Evolutionary conservation across 1,284 basidiomycete species (phyloP).

Genomic region (Mrakiaceae sp.): DNA sequence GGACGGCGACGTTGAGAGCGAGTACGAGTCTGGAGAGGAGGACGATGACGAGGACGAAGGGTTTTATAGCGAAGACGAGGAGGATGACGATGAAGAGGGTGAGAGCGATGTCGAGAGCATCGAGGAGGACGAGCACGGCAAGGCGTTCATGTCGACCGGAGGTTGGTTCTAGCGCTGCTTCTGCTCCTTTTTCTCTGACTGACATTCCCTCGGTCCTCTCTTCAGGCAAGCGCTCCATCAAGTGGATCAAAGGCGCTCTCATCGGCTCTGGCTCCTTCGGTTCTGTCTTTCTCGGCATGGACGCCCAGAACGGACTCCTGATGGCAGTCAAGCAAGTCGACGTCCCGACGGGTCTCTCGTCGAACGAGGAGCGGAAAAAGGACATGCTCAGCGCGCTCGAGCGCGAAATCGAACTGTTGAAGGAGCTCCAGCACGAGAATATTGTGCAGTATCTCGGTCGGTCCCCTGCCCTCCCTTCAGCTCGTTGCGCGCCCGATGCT

Average conservation of each 20-base stretch:
- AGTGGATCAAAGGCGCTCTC: constrained; percentile 98
- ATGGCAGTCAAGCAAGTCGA: constrained; percentile 99
- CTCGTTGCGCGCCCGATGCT: background rate
- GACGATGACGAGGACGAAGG: constrained; percentile 27
- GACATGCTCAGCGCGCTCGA: constrained; percentile 91
- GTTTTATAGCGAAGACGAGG: constrained; percentile 30
- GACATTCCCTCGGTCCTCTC: constrained; percentile 1
- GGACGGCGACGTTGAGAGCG: constrained; percentile 24
- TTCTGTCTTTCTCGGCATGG: constrained; percentile 94
- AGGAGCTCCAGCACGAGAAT: constrained; percentile 89
- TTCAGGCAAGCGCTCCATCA: constrained; percentile 55
- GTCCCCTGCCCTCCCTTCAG: constrained; percentile 25
- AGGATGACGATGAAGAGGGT: constrained; percentile 31
- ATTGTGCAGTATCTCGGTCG: constrained; percentile 94
- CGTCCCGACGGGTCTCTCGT: constrained; percentile 69
- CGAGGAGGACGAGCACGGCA: constrained; percentile 38
- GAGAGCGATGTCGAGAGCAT: constrained; percentile 39
- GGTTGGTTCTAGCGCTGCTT: background rate
- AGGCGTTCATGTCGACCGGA: constrained; percentile 31
- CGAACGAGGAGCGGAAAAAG: constrained; percentile 87
- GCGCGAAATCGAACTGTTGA: constrained; percentile 89
- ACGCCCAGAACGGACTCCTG: constrained; percentile 78
- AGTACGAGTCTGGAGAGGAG: constrained; percentile 20
- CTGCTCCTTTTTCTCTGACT: background rate
- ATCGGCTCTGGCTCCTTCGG: constrained; percentile 96